Evolutionary conservation across 2,329 filamentous ascomycete genomes (phyloP).

Genomic region (Pestalotiopsis sp.): DNA sequence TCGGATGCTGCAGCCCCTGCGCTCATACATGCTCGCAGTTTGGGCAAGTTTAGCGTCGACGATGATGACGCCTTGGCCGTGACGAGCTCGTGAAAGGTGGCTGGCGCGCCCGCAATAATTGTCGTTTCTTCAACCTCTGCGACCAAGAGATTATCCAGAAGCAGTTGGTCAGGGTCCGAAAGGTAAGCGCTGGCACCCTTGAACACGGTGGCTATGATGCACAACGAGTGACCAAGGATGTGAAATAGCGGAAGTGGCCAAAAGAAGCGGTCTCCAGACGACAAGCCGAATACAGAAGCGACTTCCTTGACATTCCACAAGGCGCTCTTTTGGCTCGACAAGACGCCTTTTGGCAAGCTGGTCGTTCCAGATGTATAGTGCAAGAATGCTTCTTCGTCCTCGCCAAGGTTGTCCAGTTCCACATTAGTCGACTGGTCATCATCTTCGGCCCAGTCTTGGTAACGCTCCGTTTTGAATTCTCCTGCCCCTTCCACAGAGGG

Average conservation of each 20-base stretch:
- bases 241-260: conserved; percentile 9
- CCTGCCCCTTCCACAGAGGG: not conserved
- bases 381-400: conserved; percentile 5
- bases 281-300: conserved; percentile 2
- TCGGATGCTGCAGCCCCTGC: conserved; percentile 1
- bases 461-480: not conserved
- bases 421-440: not conserved
- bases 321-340: conserved; percentile 6
- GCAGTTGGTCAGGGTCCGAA: conserved; percentile 2
- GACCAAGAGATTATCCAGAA: conserved; percentile 2
- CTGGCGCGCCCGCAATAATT: conserved; percentile 3
- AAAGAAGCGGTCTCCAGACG: conserved; percentile 4
- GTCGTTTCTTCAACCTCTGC: conserved; percentile 2
- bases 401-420: not conserved
- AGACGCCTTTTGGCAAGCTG: conserved; percentile 2
- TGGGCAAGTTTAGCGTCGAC: not conserved
- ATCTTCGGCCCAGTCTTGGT: conserved; percentile 9
- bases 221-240: conserved; percentile 8
- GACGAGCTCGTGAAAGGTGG: conserved; percentile 6
- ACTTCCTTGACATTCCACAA: conserved; percentile 7
- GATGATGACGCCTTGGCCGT: not conserved
- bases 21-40: conserved; percentile 7
- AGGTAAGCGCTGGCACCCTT: conserved; percentile 8
- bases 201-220: conserved; percentile 2
- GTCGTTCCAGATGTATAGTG: conserved; percentile 11